Conservation (phyloP, 805 yeast genomes). For the Pichia phayaonensis region DNA sequence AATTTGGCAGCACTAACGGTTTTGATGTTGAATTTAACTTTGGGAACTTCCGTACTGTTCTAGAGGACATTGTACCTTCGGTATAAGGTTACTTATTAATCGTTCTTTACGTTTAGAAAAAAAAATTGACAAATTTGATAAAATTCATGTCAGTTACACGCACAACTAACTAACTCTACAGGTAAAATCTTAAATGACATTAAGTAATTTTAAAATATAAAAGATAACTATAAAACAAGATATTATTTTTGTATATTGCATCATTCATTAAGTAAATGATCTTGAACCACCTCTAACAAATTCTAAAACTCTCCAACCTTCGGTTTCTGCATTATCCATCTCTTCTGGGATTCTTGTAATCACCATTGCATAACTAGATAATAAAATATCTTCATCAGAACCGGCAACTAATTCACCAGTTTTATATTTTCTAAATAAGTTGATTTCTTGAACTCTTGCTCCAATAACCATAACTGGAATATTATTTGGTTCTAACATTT, state of each 20-base stretch:
- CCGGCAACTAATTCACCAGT: conserved; percentile 96
- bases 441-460: conserved; percentile 95
- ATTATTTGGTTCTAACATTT: conserved; percentile 82
- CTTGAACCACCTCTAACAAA: conserved; percentile 91
- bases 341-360: conserved; percentile 90
- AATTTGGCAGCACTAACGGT: conserved; percentile 1
- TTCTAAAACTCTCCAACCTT: conserved; percentile 95
- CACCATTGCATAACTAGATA: conserved; percentile 95
- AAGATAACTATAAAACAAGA: conserved; percentile 5
- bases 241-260: not conserved
- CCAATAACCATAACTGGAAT: conserved; percentile 88
- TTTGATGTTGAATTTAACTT: not conserved
- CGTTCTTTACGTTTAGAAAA: too few relatives aligned
- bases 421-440: conserved; percentile 78
- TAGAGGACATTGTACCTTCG: too few relatives aligned
- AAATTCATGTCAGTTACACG: too few relatives aligned
- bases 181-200: not conserved
- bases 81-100: too few relatives aligned
- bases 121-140: not conserved
- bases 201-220: not conserved
- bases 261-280: conserved; percentile 51
- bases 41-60: not conserved
- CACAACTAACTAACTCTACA: too few relatives aligned
- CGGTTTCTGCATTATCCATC: conserved; percentile 81
- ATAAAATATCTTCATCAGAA: conserved; percentile 82